A percentile compares a stretch with the other conserved stretches of the same genome.
phyloP scores from a whole-genome alignment of 73 alveolate species.

The Tetrahymena elliotti region DNA sequence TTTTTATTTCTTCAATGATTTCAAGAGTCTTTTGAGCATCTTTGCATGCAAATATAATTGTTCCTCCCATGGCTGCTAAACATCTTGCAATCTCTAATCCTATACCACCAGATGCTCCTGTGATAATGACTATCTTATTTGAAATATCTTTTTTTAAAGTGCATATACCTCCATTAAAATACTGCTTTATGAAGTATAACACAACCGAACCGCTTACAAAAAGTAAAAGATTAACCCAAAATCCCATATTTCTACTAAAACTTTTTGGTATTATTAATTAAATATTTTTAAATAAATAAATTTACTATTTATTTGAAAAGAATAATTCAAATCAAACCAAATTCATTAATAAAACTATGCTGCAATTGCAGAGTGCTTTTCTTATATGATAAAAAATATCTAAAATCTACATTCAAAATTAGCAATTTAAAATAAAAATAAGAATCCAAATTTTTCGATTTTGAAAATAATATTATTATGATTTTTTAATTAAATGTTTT shows the following conservation, averaged over 20 bases:
- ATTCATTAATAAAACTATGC: neutral
- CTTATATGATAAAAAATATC: neutral
- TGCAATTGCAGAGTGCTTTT: neutral
- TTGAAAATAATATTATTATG: no score
- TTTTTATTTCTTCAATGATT: constrained; percentile 10
- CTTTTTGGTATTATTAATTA: neutral
- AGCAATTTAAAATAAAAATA: no score
- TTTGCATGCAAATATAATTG: constrained; percentile 1
- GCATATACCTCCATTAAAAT: neutral
- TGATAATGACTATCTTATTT: neutral
- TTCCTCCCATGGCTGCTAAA: constrained; percentile 4
- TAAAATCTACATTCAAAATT: no score
- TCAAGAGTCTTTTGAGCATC: neutral
- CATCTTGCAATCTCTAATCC: neutral
- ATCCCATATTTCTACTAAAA: neutral
- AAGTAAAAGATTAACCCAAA: neutral
- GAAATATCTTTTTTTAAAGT: neutral
- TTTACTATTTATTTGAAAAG: neutral
- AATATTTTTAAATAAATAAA: neutral
- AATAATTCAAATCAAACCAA: no score
- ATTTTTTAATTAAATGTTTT: no score
- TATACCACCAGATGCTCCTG: constrained; percentile 8
- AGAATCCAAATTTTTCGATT: no score
- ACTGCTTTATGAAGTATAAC: neutral
- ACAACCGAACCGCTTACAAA: neutral